Conservation (phyloP, 352 stramenopile genomes). For the Globisporangium spinosum region DNA sequence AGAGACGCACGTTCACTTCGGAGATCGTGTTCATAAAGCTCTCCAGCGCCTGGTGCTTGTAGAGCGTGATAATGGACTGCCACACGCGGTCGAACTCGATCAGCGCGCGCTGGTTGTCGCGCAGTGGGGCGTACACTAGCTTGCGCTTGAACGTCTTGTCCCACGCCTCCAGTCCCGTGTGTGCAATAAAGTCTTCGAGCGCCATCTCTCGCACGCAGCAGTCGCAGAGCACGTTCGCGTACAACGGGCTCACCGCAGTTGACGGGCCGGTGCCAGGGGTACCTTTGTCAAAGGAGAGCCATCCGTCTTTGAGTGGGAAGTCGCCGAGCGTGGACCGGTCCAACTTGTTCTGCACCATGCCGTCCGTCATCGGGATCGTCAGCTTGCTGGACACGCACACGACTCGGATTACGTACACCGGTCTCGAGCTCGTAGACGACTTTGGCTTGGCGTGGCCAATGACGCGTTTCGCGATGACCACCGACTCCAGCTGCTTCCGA, state of each 20-base stretch:
- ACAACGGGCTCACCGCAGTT: neutral
- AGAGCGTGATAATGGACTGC: slow-evolving; percentile 13
- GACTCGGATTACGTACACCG: slow-evolving; percentile 9
- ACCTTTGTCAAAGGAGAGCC: slow-evolving; percentile 10
- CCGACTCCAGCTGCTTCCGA: neutral
- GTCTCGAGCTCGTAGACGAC: neutral
- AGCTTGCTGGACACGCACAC: slow-evolving; percentile 9
- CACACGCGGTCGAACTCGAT: slow-evolving; percentile 14
- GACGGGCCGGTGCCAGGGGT: neutral
- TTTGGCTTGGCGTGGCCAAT: neutral
- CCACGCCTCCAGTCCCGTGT: neutral
- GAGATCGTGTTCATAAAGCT: neutral
- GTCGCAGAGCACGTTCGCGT: slow-evolving; percentile 10
- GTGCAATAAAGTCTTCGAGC: slow-evolving; percentile 10
- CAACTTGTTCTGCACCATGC: slow-evolving; percentile 6
- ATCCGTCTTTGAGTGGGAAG: slow-evolving; percentile 16
- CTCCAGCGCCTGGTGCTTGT: slow-evolving; percentile 8
- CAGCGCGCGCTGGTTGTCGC: slow-evolving; percentile 7
- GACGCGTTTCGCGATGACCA: neutral
- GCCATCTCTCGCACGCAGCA: slow-evolving; percentile 11
- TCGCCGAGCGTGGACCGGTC: slow-evolving; percentile 4
- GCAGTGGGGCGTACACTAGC: slow-evolving; percentile 13
- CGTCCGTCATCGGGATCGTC: slow-evolving; percentile 8
- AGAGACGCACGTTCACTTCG: neutral
- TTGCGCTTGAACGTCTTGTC: slow-evolving; percentile 14